Percentiles rank a stretch among this genome's conserved stretches.
phyloP scores from a whole-genome alignment of 2,329 filamentous ascomycete genomes.

The Fusarium temperatum region DNA sequence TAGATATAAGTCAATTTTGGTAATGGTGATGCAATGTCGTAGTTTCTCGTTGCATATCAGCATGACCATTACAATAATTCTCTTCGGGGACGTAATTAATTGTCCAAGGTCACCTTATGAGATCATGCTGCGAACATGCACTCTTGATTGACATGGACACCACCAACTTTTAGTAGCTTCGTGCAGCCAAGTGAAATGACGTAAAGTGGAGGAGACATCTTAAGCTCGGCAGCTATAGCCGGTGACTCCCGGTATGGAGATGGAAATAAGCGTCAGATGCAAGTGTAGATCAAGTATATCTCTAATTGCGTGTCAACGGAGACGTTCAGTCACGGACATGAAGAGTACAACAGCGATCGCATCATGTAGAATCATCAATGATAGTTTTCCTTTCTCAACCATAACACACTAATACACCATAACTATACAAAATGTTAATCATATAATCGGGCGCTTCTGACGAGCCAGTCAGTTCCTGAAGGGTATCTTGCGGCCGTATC shows the following conservation, averaged over 20 bases:
- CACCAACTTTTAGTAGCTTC: background rate
- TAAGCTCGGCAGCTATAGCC: background rate
- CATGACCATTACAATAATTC: too few species aligned
- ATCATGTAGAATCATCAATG: background rate
- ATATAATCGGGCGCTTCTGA: conserved; percentile 14
- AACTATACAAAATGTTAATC: conserved; percentile 10
- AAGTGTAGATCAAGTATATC: background rate
- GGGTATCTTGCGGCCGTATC: conserved; percentile 39
- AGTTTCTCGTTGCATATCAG: background rate
- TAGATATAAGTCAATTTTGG: background rate
- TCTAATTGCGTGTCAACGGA: background rate
- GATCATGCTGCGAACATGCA: background rate
- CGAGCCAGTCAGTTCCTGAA: conserved; percentile 20
- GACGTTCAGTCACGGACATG: background rate
- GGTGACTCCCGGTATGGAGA: background rate
- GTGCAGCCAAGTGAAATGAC: background rate
- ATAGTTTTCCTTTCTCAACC: background rate
- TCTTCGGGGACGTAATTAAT: background rate
- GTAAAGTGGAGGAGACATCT: background rate
- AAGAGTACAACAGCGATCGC: background rate
- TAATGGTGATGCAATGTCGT: background rate
- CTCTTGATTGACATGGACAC: background rate
- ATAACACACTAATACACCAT: background rate
- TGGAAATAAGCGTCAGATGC: background rate
- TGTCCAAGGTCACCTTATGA: background rate